Conservation (phyloP, 2,329 filamentous ascomycete genomes). For the Penicillium sumatraense region DNA sequence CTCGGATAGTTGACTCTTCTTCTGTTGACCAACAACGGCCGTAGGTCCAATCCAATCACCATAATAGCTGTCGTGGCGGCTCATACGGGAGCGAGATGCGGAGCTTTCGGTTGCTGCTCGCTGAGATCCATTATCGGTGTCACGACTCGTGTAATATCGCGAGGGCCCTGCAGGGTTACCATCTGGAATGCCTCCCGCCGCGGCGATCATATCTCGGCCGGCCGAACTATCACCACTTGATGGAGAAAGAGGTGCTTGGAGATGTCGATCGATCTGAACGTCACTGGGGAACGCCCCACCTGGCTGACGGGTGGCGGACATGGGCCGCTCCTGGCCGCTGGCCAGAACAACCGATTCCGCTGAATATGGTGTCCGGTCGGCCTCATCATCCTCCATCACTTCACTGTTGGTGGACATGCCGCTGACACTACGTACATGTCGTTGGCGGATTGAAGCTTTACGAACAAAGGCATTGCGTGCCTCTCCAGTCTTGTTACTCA, state of each 20-base stretch:
- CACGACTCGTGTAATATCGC: slow-evolving; percentile 32
- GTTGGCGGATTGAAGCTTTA: slow-evolving; percentile 79
- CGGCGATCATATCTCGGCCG: slow-evolving; percentile 65
- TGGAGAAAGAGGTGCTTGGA: slow-evolving; percentile 77
- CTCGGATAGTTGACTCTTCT: slow-evolving; percentile 19
- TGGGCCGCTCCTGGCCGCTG: slow-evolving; percentile 40
- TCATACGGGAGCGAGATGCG: slow-evolving; percentile 20
- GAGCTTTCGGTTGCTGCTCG: slow-evolving; percentile 13
- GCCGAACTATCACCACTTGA: slow-evolving; percentile 81
- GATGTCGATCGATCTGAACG: slow-evolving; percentile 82
- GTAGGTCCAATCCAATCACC: slow-evolving; percentile 59
- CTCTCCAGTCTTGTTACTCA: slow-evolving; percentile 87
- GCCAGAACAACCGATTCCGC: slow-evolving; percentile 53
- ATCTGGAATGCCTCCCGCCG: slow-evolving; percentile 60
- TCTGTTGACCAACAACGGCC: slow-evolving; percentile 33
- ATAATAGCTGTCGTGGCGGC: slow-evolving; percentile 48
- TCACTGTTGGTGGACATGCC: slow-evolving; percentile 73
- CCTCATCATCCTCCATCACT: slow-evolving; percentile 75
- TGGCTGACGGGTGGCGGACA: slow-evolving; percentile 67
- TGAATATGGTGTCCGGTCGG: slow-evolving; percentile 68
- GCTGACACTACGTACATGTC: slow-evolving; percentile 78
- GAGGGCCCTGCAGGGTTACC: slow-evolving; percentile 45
- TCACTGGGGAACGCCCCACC: slow-evolving; percentile 97
- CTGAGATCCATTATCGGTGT: slow-evolving; percentile 18
- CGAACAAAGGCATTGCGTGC: slow-evolving; percentile 88